Evolutionary conservation across 352 stramenopile species (phyloP), one percentile per base, ranked within the genome.

Genomic region (Aphanomyces cochlioides): DNA sequence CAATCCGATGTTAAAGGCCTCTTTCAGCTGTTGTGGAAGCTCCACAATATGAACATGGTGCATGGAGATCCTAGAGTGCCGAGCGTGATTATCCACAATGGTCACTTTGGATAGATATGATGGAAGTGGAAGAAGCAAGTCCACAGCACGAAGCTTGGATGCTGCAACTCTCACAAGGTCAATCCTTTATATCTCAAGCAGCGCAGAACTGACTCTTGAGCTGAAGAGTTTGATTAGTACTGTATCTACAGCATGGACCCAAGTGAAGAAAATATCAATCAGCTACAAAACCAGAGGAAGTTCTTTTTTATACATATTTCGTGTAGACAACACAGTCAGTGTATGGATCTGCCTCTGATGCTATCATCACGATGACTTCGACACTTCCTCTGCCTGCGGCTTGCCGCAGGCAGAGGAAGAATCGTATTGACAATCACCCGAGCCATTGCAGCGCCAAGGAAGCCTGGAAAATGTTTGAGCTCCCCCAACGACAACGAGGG

Each of bases 31-130:
- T 58, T 79, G 43, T 65, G 74, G 65, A 43, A 75, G 56, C 72
- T 79, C 68, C 68, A 75, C 56, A 15, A 36, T 39, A 69, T 71
- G 61, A 45, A 45, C 19, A 38, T 79, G 53, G 56, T 76, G 60
- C 75, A 77, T 72, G 75, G 72, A 72, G 72, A 77, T 74, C n/a
- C n/a, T n/a, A n/a, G n/a, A n/a, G n/a, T n/a, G n/a, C n/a, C 66
- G 48, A 77, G 75, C 72, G 74, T 79, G 54, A 79, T 77, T 58
- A 37, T 77, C 40, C 2, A 13, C 38, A 63, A 45, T 41, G 69
- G 41, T 56, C 28, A 75, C 66, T 77, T 36, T 76, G 74, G 74
- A 75, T 77, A 74, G 75, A 76, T 77, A 56, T 77, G 65, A 43
- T 74, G 47, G 66, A 75, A 76, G 65, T 67, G 57, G 71, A 56